phyloP scores from a whole-genome alignment of 1,139 yeast species.

The Saccharomyces hybrid region DNA sequence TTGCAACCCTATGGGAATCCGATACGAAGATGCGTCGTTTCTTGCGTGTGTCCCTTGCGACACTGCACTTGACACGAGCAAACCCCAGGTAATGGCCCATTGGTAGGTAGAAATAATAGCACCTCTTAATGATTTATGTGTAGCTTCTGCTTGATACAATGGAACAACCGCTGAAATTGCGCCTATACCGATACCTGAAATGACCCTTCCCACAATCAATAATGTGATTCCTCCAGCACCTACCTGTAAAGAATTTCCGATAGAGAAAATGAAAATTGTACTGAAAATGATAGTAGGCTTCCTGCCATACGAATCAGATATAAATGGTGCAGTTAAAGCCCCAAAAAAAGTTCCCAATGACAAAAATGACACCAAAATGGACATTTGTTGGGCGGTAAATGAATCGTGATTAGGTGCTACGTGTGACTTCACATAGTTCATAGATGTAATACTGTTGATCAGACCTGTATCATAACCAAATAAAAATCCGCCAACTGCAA shows the following conservation, averaged over 20 bases:
- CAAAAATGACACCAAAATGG: slow-evolving; percentile 61
- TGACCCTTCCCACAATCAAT: slow-evolving; percentile 53
- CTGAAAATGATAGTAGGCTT: slow-evolving; percentile 27
- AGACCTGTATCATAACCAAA: slow-evolving; percentile 83
- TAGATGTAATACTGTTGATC: slow-evolving; percentile 63
- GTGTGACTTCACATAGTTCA: slow-evolving; percentile 50
- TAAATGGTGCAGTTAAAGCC: slow-evolving; percentile 60
- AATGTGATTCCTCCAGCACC: slow-evolving; percentile 42
- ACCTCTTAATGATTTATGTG: slow-evolving; percentile 75
- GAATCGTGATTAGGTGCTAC: slow-evolving; percentile 42
- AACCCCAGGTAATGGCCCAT: slow-evolving; percentile 86
- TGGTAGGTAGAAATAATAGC: slow-evolving; percentile 74
- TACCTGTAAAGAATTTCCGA: slow-evolving; percentile 61
- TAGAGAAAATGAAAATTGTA: slow-evolving; percentile 28
- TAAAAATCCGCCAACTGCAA: slow-evolving; percentile 75
- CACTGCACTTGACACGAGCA: slow-evolving; percentile 65
- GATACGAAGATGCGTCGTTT: slow-evolving; percentile 49
- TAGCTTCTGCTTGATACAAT: slow-evolving; percentile 73
- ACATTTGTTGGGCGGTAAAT: slow-evolving; percentile 55
- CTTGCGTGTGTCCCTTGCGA: slow-evolving; percentile 64
- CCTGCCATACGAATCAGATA: slow-evolving; percentile 55
- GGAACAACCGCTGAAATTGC: slow-evolving; percentile 48
- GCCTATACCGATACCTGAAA: slow-evolving; percentile 68
- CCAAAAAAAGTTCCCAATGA: slow-evolving; percentile 74
- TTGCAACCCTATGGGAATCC: slow-evolving; percentile 72